Base-by-base conservation (phyloP, 1,139 yeast genomes). In the Scheffersomyces segobiensis region DNA sequence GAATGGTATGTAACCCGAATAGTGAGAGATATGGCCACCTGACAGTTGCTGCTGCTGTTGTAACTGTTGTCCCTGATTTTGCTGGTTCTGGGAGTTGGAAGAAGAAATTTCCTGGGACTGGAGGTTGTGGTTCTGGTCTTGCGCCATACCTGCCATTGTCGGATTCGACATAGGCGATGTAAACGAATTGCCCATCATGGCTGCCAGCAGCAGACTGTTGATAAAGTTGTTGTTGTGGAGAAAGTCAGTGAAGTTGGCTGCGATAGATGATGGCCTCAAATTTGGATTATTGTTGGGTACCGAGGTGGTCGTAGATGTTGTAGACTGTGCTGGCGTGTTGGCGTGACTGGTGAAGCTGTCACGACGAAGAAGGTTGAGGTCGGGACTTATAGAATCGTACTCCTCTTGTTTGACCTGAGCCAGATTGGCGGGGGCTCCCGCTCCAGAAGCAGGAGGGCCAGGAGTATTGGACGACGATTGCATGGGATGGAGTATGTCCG, bases 401-500 rank as follows among this genome's bases (percentile, higher is more conserved):
- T 67, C 73, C 55, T 71, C 74, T 48, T 65, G 67, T 53, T 71
- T 71, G 39, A 69, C 62, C 18, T 60, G 51, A 12, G 55, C 54
- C 46, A 57, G 21, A 17, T 58, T 46, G 17, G 59, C 46, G 2
- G 59, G 58, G 14, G 58, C 52, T 18, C 53, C 55, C 14, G 59
- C 48, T 5, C 55, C 58, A 14, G 61, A 51, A 18, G 53, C 53
- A 5, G 62, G 59, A 21, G 63, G 55, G 12, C 64, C 54, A 17
- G 50, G 50, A 3, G 50, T 48, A 26, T 48, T 21, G 21, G 50
- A 48, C 26, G 21, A 20, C 26, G 50, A 48, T 7, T 48, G 50
- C 12, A 60, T 59, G 24, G 71, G 76, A 55, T 75, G 78, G 47
- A 79, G 70, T 32, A 78, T 74, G 55, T 80, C 83, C 4, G 83